Conservation (phyloP, 768 basidiomycete genomes). For the Hericium coralloides region DNA sequence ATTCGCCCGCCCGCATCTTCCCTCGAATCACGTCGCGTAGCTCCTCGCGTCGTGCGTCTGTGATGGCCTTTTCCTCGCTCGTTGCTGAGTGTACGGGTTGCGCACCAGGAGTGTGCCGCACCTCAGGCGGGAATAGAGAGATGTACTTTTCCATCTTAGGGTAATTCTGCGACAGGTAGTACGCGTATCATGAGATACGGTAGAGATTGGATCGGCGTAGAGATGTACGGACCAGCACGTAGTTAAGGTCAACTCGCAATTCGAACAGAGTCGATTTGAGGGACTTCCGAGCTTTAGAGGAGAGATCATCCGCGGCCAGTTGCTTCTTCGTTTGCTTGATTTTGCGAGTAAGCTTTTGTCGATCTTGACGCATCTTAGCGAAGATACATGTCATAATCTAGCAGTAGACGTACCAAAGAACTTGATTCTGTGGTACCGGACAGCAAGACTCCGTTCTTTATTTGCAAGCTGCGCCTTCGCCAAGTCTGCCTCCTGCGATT, state of each 20-base stretch:
- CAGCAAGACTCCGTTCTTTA: constrained; percentile 66
- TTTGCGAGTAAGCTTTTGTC: constrained; percentile 77
- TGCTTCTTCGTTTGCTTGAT: constrained; percentile 59
- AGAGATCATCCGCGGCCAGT: constrained; percentile 29
- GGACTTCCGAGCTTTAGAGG: constrained; percentile 26
- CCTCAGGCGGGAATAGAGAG: constrained; percentile 75
- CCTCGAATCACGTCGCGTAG: constrained; percentile 49
- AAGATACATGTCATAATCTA: not conserved
- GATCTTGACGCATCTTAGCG: constrained; percentile 40
- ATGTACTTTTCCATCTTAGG: constrained; percentile 85
- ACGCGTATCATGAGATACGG: not conserved
- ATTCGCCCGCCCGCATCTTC: constrained; percentile 51
- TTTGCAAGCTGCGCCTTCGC: constrained; percentile 49
- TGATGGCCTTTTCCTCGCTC: constrained; percentile 18
- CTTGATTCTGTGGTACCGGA: constrained; percentile 83
- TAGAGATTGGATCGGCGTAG: not conserved
- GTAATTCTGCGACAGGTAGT: constrained; percentile 48
- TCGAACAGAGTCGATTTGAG: constrained; percentile 44
- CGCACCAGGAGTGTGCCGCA: constrained; percentile 24
- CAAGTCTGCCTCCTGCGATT: constrained; percentile 67
- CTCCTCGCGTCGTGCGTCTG: constrained; percentile 45
- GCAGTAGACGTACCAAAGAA: constrained; percentile 68
- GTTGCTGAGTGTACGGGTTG: constrained; percentile 1
- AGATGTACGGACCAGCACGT: constrained; percentile 56
- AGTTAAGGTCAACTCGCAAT: constrained; percentile 84